Conservation (phyloP, 2,329 filamentous ascomycete species). For the Ophiosphaerella herpotricha region DNA sequence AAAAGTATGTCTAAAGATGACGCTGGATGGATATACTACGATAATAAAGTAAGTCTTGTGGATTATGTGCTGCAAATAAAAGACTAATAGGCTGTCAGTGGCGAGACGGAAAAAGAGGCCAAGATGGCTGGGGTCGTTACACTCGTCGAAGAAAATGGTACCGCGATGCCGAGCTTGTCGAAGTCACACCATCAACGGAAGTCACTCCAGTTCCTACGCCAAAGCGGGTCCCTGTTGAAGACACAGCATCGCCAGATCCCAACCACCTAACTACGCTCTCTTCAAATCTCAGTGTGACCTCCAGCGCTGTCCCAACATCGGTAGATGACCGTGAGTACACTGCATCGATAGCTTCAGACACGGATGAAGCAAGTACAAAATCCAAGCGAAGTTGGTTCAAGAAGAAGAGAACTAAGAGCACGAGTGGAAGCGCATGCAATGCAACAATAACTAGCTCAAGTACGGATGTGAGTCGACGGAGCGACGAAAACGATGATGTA, state of each 20-base stretch:
- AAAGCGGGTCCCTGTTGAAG: constrained; percentile 37
- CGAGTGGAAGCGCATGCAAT: constrained; percentile 36
- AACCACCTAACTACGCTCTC: constrained; percentile 26
- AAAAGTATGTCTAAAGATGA: constrained; percentile 50
- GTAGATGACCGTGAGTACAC: constrained; percentile 33
- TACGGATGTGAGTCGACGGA: constrained; percentile 36
- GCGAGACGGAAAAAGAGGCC: constrained; percentile 81
- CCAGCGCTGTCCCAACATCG: constrained; percentile 30
- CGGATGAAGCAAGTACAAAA: constrained; percentile 38
- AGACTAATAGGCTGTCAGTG: constrained; percentile 61
- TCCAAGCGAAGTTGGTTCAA: constrained; percentile 45
- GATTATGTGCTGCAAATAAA: background rate
- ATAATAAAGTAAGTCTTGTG: constrained; percentile 74
- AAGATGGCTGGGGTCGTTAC: constrained; percentile 93
- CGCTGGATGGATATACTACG: constrained; percentile 95
- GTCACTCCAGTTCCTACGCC: constrained; percentile 51
- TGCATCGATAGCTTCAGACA: constrained; percentile 31
- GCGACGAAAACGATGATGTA: constrained; percentile 53
- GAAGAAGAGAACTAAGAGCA: constrained; percentile 33
- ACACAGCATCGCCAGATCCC: constrained; percentile 25
- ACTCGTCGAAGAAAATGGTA: constrained; percentile 95
- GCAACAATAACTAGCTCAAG: constrained; percentile 36
- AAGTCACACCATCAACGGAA: constrained; percentile 59
- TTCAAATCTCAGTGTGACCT: constrained; percentile 30
- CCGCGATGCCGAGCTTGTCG: constrained; percentile 92